Base-by-base conservation (phyloP, 352 stramenopile species). In the Salisapilia sapeloensis region DNA sequence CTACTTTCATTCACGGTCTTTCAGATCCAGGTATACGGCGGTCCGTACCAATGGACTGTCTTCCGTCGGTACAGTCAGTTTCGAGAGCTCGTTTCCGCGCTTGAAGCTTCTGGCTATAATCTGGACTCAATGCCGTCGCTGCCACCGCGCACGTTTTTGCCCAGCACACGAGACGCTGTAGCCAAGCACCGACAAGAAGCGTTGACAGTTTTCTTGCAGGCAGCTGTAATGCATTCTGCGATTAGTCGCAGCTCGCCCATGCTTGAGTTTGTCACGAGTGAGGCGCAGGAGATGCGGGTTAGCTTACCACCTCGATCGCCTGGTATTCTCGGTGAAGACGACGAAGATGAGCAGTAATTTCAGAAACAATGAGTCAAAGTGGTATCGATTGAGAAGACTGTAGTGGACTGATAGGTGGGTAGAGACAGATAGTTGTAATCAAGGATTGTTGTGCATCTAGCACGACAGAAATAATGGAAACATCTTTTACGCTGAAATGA, bases 11-110 rank as follows among this genome's bases (percentile, higher is more conserved):
- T 90, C 47, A 80, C 60, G 22, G 71, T 90, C 7, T 90, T 80
- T 24, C 70, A 84, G 42, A 56, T 90, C 24, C 56, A 82, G 46
- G 71, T 86, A 19, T 83, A 83, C 28, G 75, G 75, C 22, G 75
- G 71, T 1, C 71, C 71, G 21, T 90, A 90, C 38, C 71, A 86
- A 39, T 90, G 75, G 75, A 76, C 58, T 4, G 66, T 86, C 8
- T 90, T 76, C 37, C 75, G 75, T n/a, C 67, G 75, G 9, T 90
- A 81, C 38, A 86, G 66, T 36, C 67, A 90, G 40, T 87, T 90
- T 35, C 65, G 71, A 3, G 57, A 61, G 14, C 30, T 89, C 7
- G 60, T 65, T 29, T 43, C 46, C 2, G 47, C 37, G 14, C 52
- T 89, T 4, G 56, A 75, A 33, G 42, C 48, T 14, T 50, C 50